phyloP scores from a whole-genome alignment of 345 rosid species.

The Eucalyptus caleyi region DNA sequence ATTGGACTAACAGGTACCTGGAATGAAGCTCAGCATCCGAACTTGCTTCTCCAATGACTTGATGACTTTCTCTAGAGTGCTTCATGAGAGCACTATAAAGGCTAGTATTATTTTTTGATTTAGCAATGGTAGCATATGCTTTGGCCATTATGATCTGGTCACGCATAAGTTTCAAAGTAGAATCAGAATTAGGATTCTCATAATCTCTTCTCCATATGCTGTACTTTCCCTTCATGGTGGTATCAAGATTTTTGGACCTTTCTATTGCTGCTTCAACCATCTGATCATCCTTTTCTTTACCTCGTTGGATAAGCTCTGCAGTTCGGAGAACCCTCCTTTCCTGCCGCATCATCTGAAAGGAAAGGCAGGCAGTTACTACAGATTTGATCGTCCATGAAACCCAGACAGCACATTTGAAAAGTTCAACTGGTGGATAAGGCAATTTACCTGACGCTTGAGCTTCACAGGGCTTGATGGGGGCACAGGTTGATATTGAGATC shows the following conservation, averaged over 20 bases:
- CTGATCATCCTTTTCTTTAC: conserved; percentile 43
- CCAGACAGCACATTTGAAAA: neutral
- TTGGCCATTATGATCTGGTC: conserved; percentile 97
- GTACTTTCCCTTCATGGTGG: conserved; percentile 56
- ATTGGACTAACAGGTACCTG: conserved; percentile 28
- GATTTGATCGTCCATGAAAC: conserved; percentile 3
- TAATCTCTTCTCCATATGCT: conserved; percentile 94
- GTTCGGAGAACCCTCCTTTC: conserved; percentile 54
- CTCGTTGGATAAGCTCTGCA: conserved; percentile 45
- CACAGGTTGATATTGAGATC: conserved; percentile 5
- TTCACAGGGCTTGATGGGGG: conserved; percentile 56
- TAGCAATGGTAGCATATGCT: conserved; percentile 87
- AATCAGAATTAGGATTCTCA: conserved; percentile 74
- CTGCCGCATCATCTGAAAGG: conserved; percentile 45
- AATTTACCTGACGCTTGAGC: conserved; percentile 73
- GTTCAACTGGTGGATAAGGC: neutral
- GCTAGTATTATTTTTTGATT: conserved; percentile 40
- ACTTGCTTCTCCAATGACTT: conserved; percentile 62
- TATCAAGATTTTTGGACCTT: conserved; percentile 38
- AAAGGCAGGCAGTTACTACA: neutral
- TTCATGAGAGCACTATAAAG: conserved; percentile 55
- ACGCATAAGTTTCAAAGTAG: conserved; percentile 79
- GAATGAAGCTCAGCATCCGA: conserved; percentile 76
- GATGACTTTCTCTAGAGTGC: conserved; percentile 46
- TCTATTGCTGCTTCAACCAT: conserved; percentile 51